These are phyloP conservation scores for Cornus suecica DNA, from an alignment of 148 eudicot genomes.

Conservation along the genomic window DNA sequence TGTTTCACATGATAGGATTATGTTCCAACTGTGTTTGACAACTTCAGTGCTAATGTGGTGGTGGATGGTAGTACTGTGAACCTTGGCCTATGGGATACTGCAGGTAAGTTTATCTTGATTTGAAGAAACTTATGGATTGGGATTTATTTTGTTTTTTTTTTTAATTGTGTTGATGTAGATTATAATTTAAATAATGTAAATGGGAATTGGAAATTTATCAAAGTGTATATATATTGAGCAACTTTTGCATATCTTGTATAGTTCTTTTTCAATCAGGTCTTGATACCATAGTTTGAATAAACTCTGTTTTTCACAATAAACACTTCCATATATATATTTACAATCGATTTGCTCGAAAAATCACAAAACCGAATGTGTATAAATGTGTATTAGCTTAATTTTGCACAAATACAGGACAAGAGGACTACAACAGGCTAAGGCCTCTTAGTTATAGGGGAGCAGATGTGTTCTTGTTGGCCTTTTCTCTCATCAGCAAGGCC, in stretches of 20 bases:
- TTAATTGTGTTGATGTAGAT: too few species aligned
- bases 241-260: too few species aligned
- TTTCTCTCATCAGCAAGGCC: slow-evolving; percentile 77
- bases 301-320: too few species aligned
- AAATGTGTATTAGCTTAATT: not conserved
- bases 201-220: too few species aligned
- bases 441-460: slow-evolving; percentile 88
- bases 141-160: too few species aligned
- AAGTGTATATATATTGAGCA: too few species aligned
- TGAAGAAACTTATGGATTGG: not conserved
- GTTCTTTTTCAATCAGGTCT: too few species aligned
- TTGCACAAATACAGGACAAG: slow-evolving; percentile 51
- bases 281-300: not conserved
- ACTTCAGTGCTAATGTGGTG: slow-evolving; percentile 65
- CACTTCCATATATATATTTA: too few species aligned
- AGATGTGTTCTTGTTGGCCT: slow-evolving; percentile 73
- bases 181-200: too few species aligned
- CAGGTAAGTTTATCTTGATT: slow-evolving; percentile 27
- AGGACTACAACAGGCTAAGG: slow-evolving; percentile 76
- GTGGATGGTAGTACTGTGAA: slow-evolving; percentile 63
- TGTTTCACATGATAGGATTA: slow-evolving; percentile 36
- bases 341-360: not conserved
- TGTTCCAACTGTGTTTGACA: slow-evolving; percentile 67
- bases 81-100: slow-evolving; percentile 69
- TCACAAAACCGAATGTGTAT: not conserved